Evolutionary conservation across 2,329 filamentous ascomycete species (phyloP).

Genomic region (Coleophoma crateriformis): DNA sequence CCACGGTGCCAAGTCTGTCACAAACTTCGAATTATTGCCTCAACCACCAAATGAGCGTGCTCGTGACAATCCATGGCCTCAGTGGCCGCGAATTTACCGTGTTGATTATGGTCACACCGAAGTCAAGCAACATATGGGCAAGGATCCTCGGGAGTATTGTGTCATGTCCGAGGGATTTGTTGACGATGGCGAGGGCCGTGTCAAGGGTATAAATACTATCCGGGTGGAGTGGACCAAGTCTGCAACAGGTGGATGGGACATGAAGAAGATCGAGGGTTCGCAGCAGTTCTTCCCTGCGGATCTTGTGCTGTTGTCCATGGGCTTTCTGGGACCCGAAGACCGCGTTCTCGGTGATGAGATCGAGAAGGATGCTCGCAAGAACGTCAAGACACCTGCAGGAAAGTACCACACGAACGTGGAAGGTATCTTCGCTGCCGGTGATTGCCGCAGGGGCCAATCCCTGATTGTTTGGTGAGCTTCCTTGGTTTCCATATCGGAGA

Average conservation of each 20-base stretch:
- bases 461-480: constrained; percentile 83
- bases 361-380: constrained; percentile 89
- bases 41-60: constrained; percentile 89
- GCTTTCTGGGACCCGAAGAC: constrained; percentile 90
- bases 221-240: constrained; percentile 96
- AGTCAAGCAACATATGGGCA: constrained; percentile 92
- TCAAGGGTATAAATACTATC: constrained; percentile 93
- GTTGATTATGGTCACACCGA: constrained; percentile 98
- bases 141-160: constrained; percentile 94
- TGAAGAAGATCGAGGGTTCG: constrained; percentile 93
- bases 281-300: constrained; percentile 97
- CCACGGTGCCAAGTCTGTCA: constrained; percentile 90
- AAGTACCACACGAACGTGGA: constrained; percentile 84
- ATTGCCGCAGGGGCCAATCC: constrained; percentile 91
- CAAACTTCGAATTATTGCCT: constrained; percentile 93
- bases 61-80: constrained; percentile 94
- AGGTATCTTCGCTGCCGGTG: constrained; percentile 89
- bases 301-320: constrained; percentile 91
- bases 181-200: constrained; percentile 77
- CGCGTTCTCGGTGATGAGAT: constrained; percentile 81
- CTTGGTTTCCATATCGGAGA: neutral
- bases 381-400: constrained; percentile 86
- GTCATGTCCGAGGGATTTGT: constrained; percentile 98
- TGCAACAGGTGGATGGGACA: constrained; percentile 87
- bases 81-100: constrained; percentile 96